Percentiles rank a stretch among this genome's conserved stretches.
phyloP scores from a whole-genome alignment of 2,329 filamentous ascomycete genomes.

The Arthrobotrys musiformis region DNA sequence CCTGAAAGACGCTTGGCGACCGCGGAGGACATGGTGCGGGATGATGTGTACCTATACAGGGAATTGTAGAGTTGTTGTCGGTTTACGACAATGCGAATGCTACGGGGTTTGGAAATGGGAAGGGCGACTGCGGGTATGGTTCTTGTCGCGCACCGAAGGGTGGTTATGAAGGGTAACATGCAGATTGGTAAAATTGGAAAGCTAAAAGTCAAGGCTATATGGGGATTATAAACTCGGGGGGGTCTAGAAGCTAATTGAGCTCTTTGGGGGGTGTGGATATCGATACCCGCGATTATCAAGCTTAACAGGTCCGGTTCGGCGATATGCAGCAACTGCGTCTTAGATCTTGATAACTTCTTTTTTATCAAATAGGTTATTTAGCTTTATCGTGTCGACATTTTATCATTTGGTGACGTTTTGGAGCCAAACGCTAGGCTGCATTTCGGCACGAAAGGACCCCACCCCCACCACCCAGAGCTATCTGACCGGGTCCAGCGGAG shows the following conservation, averaged over 20 bases:
- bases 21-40: conserved; percentile 65
- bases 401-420: conserved; percentile 28
- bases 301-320: conserved; percentile 32
- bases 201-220: background rate
- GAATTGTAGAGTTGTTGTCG: background rate
- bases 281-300: conserved; percentile 14
- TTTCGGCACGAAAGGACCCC: conserved; percentile 27
- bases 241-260: background rate
- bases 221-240: background rate
- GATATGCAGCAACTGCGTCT: background rate
- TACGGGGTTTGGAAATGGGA: background rate
- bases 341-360: background rate
- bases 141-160: conserved; percentile 39
- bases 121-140: background rate
- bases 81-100: background rate
- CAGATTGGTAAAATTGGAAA: conserved; percentile 7
- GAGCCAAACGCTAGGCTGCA: conserved; percentile 12
- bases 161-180: conserved; percentile 37
- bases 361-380: background rate
- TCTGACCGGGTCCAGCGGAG: background rate
- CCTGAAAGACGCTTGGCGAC: conserved; percentile 85
- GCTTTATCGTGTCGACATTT: conserved; percentile 37
- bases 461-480: conserved; percentile 12
- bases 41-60: background rate
- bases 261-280: background rate